A percentile compares a stretch with the other conserved stretches of the same genome.
These are phyloP conservation scores for Alternaria longipes DNA, from an alignment of 2,329 filamentous ascomycete species.

Conservation along the genomic window DNA sequence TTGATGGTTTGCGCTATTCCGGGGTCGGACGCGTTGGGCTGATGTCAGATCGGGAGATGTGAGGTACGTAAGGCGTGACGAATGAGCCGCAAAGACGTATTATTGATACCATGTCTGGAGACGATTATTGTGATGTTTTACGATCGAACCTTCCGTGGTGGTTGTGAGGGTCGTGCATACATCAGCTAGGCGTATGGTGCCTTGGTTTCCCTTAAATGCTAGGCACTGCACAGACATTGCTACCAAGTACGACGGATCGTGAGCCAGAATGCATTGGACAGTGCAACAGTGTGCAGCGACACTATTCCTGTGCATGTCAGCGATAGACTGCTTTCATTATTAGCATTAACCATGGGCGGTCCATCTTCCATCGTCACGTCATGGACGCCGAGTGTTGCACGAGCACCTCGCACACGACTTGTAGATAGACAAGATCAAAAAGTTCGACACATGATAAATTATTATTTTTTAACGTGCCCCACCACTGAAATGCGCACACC, in stretches of 20 bases:
- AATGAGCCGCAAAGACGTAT: background rate
- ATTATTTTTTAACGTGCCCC: background rate
- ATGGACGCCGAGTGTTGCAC: background rate
- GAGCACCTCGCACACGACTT: background rate
- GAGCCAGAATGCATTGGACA: background rate
- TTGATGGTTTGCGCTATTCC: background rate
- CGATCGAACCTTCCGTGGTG: background rate
- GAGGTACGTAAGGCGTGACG: background rate
- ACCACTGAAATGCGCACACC: too few species aligned
- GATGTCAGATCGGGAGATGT: background rate
- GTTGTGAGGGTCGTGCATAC: background rate
- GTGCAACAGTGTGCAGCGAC: too few species aligned
- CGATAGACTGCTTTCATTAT: background rate
- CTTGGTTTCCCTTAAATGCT: background rate
- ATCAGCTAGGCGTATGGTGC: background rate
- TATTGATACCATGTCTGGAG: background rate
- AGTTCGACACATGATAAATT: background rate
- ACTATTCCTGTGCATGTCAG: too few species aligned
- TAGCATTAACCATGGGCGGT: background rate
- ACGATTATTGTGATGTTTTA: background rate
- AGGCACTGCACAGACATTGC: background rate
- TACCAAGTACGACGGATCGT: background rate
- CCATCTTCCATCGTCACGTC: background rate
- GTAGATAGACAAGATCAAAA: fast-evolving
- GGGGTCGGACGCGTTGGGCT: background rate